Conservation (phyloP, 2,329 filamentous ascomycete genomes). For the Scytalidium lignicola region DNA sequence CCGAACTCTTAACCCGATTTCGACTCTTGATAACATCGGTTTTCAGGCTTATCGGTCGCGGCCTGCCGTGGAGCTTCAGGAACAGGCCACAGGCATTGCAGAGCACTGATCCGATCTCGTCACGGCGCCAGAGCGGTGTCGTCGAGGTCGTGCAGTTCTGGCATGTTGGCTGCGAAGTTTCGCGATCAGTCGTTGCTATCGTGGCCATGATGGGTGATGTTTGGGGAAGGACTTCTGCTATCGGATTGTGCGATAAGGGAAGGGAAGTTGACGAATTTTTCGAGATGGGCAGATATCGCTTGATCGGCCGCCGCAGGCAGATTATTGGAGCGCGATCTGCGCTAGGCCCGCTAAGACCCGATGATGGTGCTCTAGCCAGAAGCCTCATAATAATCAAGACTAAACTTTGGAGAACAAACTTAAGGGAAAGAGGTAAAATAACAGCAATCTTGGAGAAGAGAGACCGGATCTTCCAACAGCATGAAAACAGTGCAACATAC, state of each 20-base stretch:
- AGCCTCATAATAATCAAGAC: too few relatives aligned
- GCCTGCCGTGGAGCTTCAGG: slow-evolving; percentile 89
- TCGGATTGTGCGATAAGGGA: slow-evolving; percentile 14
- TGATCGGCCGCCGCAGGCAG: background rate
- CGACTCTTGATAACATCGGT: slow-evolving; percentile 99
- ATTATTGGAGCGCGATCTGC: background rate
- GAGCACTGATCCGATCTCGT: slow-evolving; percentile 90
- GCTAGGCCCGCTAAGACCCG: background rate
- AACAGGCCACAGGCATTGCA: slow-evolving; percentile 99
- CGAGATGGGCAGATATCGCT: slow-evolving; percentile 9
- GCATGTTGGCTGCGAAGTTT: slow-evolving; percentile 79
- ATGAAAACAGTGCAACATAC: slow-evolving; percentile 36
- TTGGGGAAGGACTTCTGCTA: slow-evolving; percentile 4
- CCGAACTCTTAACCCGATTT: slow-evolving; percentile 89
- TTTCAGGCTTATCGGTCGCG: slow-evolving; percentile 92
- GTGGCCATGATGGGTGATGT: slow-evolving; percentile 38
- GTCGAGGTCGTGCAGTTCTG: slow-evolving; percentile 95
- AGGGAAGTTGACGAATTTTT: slow-evolving; percentile 7
- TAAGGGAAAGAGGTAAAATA: background rate
- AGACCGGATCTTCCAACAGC: background rate
- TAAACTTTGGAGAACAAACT: too few relatives aligned
- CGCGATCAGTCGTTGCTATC: slow-evolving; percentile 41
- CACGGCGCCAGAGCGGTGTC: slow-evolving; percentile 93
- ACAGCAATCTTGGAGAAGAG: slow-evolving; percentile 1
- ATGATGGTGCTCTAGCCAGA: background rate